These are phyloP conservation scores for Nigrospora oryzae DNA, from an alignment of 2,329 filamentous ascomycete species.

Conservation along the genomic window DNA sequence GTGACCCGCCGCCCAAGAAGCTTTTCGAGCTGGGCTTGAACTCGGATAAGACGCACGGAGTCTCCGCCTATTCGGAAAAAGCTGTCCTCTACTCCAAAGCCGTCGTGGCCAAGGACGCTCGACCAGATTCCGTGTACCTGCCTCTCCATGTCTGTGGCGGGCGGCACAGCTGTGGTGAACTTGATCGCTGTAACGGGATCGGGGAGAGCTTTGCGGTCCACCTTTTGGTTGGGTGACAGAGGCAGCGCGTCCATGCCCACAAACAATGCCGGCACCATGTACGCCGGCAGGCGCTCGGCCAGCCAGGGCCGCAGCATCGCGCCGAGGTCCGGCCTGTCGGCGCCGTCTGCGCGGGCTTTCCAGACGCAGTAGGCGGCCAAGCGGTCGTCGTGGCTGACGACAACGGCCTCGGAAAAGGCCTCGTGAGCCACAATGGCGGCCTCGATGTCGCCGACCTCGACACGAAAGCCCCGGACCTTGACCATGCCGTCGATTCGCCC, in stretches of 20 bases:
- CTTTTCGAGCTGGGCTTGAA: constrained; percentile 16
- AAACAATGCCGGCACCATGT: background rate
- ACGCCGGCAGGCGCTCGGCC: background rate
- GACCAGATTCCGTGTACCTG: constrained; percentile 15
- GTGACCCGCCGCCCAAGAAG: constrained; percentile 11
- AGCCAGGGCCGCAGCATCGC: background rate
- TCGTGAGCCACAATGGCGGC: background rate
- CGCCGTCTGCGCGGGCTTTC: background rate
- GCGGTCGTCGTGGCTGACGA: background rate
- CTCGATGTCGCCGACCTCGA: background rate
- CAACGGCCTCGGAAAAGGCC: background rate
- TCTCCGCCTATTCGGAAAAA: constrained; percentile 20
- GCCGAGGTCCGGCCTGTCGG: background rate
- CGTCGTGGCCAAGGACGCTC: constrained; percentile 14
- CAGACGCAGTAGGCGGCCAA: background rate
- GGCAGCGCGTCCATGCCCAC: background rate
- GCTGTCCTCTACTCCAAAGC: constrained; percentile 13
- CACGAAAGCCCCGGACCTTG: background rate
- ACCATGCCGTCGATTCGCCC: background rate
- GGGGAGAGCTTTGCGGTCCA: background rate
- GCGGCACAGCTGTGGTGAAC: background rate
- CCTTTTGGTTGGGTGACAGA: background rate
- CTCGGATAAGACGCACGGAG: constrained; percentile 14
- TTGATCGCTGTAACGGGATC: constrained; percentile 2
- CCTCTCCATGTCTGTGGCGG: constrained; percentile 11